Conservation (phyloP, 2,329 filamentous ascomycete genomes). For the Fusarium falciforme region DNA sequence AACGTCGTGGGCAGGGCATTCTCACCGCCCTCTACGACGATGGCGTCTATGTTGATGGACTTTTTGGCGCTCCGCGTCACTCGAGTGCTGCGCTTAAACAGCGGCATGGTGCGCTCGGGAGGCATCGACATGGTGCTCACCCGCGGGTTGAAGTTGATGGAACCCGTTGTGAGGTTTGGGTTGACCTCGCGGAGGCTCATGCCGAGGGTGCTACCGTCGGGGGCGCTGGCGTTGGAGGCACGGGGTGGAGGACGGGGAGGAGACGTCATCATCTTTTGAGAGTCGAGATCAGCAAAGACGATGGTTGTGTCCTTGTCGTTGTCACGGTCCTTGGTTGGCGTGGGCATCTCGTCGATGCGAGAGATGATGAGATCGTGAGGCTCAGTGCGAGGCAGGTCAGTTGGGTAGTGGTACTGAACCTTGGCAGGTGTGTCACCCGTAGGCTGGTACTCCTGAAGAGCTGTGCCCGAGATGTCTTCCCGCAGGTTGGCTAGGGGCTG, state of each 20-base stretch:
- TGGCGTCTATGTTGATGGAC: slow-evolving; percentile 30
- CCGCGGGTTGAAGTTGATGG: slow-evolving; percentile 55
- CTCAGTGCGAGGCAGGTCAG: slow-evolving; percentile 78
- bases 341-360: slow-evolving; percentile 50
- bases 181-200: slow-evolving; percentile 68
- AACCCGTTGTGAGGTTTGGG: slow-evolving; percentile 56
- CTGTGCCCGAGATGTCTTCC: slow-evolving; percentile 71
- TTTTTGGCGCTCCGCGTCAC: slow-evolving; percentile 51
- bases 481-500: slow-evolving; percentile 79
- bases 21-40: slow-evolving; percentile 60
- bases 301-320: slow-evolving; percentile 52
- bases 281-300: slow-evolving; percentile 56
- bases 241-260: slow-evolving; percentile 49
- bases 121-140: slow-evolving; percentile 56
- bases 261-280: slow-evolving; percentile 43
- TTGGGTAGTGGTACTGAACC: slow-evolving; percentile 83
- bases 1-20: slow-evolving; percentile 61
- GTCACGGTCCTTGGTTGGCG: slow-evolving; percentile 39
- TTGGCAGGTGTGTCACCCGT: slow-evolving; percentile 91
- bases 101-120: slow-evolving; percentile 57
- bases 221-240: slow-evolving; percentile 40
- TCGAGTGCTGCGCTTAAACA: slow-evolving; percentile 59
- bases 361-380: slow-evolving; percentile 59
- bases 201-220: slow-evolving; percentile 47
- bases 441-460: slow-evolving; percentile 81